Percentiles rank a stretch among this genome's conserved stretches.
Conservation (phyloP, 2,329 filamentous ascomycete species). For the Aspergillaceae sp. region DNA sequence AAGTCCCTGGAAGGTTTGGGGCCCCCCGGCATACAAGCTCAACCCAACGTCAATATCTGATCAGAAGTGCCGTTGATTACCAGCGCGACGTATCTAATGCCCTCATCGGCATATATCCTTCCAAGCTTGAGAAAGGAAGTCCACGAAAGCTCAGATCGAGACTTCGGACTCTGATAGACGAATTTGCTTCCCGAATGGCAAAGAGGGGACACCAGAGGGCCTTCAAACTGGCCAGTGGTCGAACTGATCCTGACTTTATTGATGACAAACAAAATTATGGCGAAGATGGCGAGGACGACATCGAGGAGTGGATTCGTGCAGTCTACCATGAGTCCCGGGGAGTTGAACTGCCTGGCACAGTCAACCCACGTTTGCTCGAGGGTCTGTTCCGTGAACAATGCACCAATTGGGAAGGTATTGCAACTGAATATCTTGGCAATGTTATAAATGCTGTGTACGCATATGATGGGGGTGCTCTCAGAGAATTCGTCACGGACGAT, state of each 20-base stretch:
- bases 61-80: conserved; percentile 6
- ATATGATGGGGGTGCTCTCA: conserved; percentile 13
- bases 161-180: conserved; percentile 7
- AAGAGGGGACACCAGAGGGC: conserved; percentile 4
- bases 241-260: neutral
- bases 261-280: neutral
- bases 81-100: conserved; percentile 8
- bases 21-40: conserved; percentile 7
- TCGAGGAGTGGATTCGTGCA: conserved; percentile 12
- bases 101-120: conserved; percentile 9
- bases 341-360: conserved; percentile 12
- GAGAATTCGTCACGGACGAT: conserved; percentile 1
- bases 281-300: neutral
- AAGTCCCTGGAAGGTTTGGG: conserved; percentile 9
- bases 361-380: conserved; percentile 13
- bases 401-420: conserved; percentile 7
- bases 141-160: neutral
- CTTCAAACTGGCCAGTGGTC: conserved; percentile 5
- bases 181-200: conserved; percentile 6
- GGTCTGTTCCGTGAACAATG: conserved; percentile 13
- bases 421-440: conserved; percentile 2
- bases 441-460: conserved; percentile 3
- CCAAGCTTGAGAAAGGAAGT: neutral
- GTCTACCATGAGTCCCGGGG: conserved; percentile 13
- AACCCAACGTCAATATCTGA: conserved; percentile 13